Percentiles rank a stretch among this genome's conserved stretches.
Conservation (phyloP, 2,329 filamentous ascomycete species). For the Aspergillus nomiae region DNA sequence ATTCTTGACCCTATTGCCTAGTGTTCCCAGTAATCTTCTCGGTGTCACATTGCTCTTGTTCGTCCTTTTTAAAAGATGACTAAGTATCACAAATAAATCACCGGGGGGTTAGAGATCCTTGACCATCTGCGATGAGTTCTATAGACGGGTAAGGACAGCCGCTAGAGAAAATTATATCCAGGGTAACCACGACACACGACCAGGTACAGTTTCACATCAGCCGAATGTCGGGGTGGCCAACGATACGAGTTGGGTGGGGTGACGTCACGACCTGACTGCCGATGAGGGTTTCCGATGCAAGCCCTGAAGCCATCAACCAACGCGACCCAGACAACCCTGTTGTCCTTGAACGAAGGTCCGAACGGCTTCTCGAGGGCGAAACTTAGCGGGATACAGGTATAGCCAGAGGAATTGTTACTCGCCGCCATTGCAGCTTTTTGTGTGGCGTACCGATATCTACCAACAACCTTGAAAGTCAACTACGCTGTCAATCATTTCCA, state of each 20-base stretch:
- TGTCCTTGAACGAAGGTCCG: not conserved
- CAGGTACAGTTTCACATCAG: not conserved
- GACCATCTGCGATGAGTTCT: no score
- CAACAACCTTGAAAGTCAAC: not conserved
- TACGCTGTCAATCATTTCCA: not conserved
- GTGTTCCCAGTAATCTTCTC: not conserved
- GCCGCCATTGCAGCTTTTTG: not conserved
- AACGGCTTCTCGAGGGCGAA: not conserved
- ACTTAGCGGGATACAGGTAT: no score
- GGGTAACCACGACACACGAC: no score
- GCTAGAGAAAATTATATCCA: no score
- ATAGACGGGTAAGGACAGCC: not conserved
- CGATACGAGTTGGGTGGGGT: not conserved
- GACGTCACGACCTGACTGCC: not conserved
- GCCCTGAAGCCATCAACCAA: not conserved
- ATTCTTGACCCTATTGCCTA: not conserved
- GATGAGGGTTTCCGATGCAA: not conserved
- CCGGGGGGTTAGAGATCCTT: not conserved
- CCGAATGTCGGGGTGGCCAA: not conserved
- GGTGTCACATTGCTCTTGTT: not conserved
- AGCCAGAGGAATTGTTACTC: not conserved
- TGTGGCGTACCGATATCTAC: not conserved
- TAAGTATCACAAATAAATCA: not conserved
- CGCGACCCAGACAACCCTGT: not conserved
- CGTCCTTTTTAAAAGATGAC: not conserved